Conservation (phyloP, 805 yeast genomes). For the Lachancea quebecensis region DNA sequence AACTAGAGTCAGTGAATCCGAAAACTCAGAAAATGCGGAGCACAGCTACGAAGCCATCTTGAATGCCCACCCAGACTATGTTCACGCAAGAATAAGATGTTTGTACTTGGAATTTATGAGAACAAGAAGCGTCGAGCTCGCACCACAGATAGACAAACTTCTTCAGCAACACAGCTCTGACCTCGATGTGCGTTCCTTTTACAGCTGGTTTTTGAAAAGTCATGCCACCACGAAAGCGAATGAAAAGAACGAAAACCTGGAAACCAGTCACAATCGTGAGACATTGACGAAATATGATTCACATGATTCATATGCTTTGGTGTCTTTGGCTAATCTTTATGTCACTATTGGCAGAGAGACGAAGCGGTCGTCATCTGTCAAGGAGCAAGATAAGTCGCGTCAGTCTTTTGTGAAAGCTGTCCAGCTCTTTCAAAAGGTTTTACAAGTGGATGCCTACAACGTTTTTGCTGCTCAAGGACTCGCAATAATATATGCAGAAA, state of each 20-base stretch:
- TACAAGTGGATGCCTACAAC: constrained; percentile 74
- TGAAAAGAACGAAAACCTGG: constrained; percentile 48
- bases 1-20: constrained; percentile 66
- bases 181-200: constrained; percentile 81
- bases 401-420: constrained; percentile 85
- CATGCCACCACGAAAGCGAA: constrained; percentile 42
- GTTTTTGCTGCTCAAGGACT: constrained; percentile 98
- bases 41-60: constrained; percentile 49
- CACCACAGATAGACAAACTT: constrained; percentile 47
- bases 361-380: constrained; percentile 36
- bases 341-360: constrained; percentile 73
- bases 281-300: constrained; percentile 76
- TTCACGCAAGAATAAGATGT: constrained; percentile 67
- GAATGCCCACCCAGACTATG: constrained; percentile 56
- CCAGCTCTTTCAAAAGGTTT: constrained; percentile 82
- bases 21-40: constrained; percentile 23
- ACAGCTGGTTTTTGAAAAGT: constrained; percentile 77
- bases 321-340: constrained; percentile 85
- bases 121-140: constrained; percentile 39
- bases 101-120: constrained; percentile 54
- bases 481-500: constrained; percentile 87
- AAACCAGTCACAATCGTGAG: constrained; percentile 74
- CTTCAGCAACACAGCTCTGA: constrained; percentile 50
- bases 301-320: constrained; percentile 83
- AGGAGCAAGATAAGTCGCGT: constrained; percentile 46